phyloP scores from a whole-genome alignment of 2,329 filamentous ascomycete genomes.

The Aulographum hederae region DNA sequence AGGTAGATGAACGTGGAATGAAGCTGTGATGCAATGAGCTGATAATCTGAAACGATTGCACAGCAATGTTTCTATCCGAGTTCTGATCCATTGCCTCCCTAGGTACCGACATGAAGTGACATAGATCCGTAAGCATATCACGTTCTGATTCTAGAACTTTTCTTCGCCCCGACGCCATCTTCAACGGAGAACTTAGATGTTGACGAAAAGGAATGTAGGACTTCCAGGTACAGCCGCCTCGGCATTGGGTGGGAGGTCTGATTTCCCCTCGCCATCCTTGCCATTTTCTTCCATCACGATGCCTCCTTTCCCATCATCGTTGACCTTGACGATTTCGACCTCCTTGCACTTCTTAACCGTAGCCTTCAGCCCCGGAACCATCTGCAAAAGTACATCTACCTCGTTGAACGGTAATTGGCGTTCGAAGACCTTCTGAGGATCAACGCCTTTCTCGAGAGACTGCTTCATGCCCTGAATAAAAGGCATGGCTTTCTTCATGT shows the following conservation, averaged over 20 bases:
- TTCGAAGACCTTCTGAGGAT: conserved; percentile 55
- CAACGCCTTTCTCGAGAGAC: conserved; percentile 49
- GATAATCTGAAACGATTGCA: too few relatives aligned
- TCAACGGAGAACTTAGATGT: conserved; percentile 47
- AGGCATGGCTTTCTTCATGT: conserved; percentile 97
- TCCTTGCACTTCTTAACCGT: conserved; percentile 49
- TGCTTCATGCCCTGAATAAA: conserved; percentile 82
- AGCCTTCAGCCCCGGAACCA: conserved; percentile 63
- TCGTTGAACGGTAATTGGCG: conserved; percentile 81
- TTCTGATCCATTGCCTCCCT: too few relatives aligned
- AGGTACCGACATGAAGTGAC: too few relatives aligned
- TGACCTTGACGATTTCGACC: conserved; percentile 54
- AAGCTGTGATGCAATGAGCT: too few relatives aligned
- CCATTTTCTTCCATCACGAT: conserved; percentile 33
- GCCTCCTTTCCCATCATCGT: conserved; percentile 47
- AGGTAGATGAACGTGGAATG: too few relatives aligned
- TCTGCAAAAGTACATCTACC: conserved; percentile 52
- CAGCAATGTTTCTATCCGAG: too few relatives aligned
- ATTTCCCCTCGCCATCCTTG: conserved; percentile 37
- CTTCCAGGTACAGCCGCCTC: conserved; percentile 64
- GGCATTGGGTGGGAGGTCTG: conserved; percentile 39
- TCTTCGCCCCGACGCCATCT: too few relatives aligned
- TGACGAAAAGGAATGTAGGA: conserved; percentile 74
- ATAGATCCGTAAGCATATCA: too few relatives aligned
- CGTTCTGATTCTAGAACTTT: too few relatives aligned